Conservation (phyloP, 306 rosid genomes). For the Parietaria judaica region DNA sequence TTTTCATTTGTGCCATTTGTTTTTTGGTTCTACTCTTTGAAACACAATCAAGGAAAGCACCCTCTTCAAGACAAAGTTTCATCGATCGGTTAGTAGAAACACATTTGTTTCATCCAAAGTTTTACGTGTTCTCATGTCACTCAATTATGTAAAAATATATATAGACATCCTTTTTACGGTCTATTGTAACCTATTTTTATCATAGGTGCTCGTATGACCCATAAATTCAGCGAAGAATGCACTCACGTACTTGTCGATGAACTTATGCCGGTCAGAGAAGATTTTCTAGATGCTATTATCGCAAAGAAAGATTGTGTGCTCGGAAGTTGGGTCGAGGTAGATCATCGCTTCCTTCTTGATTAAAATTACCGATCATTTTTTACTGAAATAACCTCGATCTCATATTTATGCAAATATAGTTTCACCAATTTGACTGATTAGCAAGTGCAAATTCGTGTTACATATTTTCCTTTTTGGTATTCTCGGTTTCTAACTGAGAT, state of each 20-base stretch:
- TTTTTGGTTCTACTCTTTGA: constrained; percentile 40
- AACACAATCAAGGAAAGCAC: constrained; percentile 33
- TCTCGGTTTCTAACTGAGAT: no score
- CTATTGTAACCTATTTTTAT: constrained; percentile 12
- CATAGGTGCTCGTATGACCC: constrained; percentile 54
- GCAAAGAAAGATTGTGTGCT: constrained; percentile 57
- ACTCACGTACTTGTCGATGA: constrained; percentile 87
- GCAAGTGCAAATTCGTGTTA: no score
- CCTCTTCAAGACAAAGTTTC: constrained; percentile 55
- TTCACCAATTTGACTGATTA: no score
- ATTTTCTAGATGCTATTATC: constrained; percentile 57
- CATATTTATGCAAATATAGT: no score
- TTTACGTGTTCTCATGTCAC: no score
- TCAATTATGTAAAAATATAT: no score
- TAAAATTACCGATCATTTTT: no score
- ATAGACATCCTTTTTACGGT: background rate
- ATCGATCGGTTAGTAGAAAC: constrained; percentile 61
- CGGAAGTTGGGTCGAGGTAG: constrained; percentile 78
- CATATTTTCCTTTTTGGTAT: no score
- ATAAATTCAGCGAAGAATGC: constrained; percentile 49
- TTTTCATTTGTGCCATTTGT: constrained; percentile 62
- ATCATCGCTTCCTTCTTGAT: no score
- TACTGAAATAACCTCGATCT: no score
- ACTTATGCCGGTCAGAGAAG: constrained; percentile 48
- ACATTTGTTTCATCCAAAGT: no score